Base-by-base conservation (phyloP, 345 rosid genomes). In the Melaleuca quinquenervia region DNA sequence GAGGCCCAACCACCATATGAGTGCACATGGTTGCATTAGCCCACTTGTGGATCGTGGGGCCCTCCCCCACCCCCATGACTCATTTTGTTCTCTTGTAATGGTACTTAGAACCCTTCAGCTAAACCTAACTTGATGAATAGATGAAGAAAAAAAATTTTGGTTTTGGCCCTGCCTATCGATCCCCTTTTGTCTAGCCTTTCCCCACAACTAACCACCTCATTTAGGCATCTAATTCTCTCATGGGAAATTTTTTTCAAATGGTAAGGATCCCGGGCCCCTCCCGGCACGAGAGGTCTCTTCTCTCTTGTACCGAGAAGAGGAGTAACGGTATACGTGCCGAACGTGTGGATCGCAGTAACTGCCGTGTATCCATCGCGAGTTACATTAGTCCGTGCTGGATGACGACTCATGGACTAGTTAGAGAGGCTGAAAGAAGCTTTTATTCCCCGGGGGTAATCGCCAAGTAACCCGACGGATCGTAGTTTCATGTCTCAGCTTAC, bases 1-100 rank as follows among this genome's bases (percentile, higher is more conserved):
- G 20, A 50, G 86, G 84, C 87, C 94, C 95, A 92, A 92, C 94
- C 87, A 92, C 93, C 94, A 93, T 93, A 94, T 94, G 95, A 89
- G 87, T 84, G 95, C 95, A 93, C 95, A 93, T 93, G 95, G 88
- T 89, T 87, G 92, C 93, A 82, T 86, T 87, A 87, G 78, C 89
- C 94, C 91, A 88, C 91, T 90, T 55, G 52, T 90, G 91, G 86
- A 87, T 82, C 10, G 84, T 50, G 84, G 84, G 83, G 5, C 83
- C 54, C 84, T 18, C 29, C 51, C 83, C 3, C 7, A 14, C 51
- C 83, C 3, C 7, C 49, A 52, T 64, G 78, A 85, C 86, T 48
- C 20, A 52, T 55, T 52, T 70, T 70, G 80, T 70, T 70, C 80
- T 32, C 80, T 70, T 70, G 9, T 70, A 70, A 70, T 70, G 80